These are phyloP conservation scores for Nicotiana tomentosiformis DNA, from an alignment of 257 asterid species.

Conservation along the genomic window DNA sequence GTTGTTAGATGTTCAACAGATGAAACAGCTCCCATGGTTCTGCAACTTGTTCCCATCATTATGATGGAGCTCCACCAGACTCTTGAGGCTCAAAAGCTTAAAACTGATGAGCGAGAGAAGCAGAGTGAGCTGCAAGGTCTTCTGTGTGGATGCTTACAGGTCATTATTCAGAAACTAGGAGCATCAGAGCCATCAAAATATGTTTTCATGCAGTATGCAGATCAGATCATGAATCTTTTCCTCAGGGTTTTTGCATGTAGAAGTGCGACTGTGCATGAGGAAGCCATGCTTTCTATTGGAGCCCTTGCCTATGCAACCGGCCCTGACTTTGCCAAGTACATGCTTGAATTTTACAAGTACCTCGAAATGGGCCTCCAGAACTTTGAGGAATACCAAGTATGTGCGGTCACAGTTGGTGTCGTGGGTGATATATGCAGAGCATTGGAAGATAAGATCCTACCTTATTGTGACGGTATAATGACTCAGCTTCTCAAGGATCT, in stretches of 20 bases:
- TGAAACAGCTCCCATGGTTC: slow-evolving; percentile 64
- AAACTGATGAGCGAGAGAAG: slow-evolving; percentile 73
- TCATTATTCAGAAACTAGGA: slow-evolving; percentile 70
- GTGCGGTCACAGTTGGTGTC: slow-evolving; percentile 86
- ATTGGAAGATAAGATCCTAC: slow-evolving; percentile 64
- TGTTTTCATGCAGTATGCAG: slow-evolving; percentile 68
- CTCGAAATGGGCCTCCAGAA: slow-evolving; percentile 91
- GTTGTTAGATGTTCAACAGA: slow-evolving; percentile 75
- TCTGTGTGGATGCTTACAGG: slow-evolving; percentile 82
- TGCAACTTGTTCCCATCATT: slow-evolving; percentile 69
- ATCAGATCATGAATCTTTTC: slow-evolving; percentile 74
- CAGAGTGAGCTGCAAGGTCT: slow-evolving; percentile 76
- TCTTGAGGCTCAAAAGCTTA: slow-evolving; percentile 59
- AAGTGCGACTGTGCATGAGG: slow-evolving; percentile 88
- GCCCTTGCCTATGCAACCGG: slow-evolving; percentile 79
- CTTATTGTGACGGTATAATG: slow-evolving; percentile 83
- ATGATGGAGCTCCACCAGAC: slow-evolving; percentile 78
- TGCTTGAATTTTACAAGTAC: slow-evolving; percentile 79
- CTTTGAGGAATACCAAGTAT: slow-evolving; percentile 85
- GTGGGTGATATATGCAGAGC: slow-evolving; percentile 91
- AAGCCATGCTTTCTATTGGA: slow-evolving; percentile 92
- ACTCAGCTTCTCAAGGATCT: slow-evolving; percentile 72
- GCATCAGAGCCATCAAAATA: slow-evolving; percentile 52
- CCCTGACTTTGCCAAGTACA: slow-evolving; percentile 60
- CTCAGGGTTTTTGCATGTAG: slow-evolving; percentile 73